Conservation (phyloP, 176 grass and related monocot species). For the Carex littledalei region DNA sequence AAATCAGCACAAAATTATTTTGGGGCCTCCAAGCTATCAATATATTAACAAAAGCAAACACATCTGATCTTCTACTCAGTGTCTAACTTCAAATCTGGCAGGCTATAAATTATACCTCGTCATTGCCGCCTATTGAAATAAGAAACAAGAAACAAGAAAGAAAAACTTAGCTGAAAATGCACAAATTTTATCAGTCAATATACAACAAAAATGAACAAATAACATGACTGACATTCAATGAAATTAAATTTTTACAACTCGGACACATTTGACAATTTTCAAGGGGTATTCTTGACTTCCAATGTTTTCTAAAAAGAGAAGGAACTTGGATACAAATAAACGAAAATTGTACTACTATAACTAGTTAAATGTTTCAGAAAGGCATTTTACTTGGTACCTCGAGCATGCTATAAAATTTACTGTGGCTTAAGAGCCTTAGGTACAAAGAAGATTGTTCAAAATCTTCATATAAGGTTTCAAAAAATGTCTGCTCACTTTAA, state of each 20-base stretch:
- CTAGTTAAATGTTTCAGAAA: background rate
- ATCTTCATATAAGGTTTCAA: background rate
- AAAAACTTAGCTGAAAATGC: background rate
- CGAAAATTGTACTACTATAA: background rate
- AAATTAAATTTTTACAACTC: background rate
- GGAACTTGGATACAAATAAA: constrained; percentile 34
- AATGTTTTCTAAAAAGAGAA: background rate
- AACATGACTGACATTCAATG: background rate
- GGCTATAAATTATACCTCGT: constrained; percentile 36
- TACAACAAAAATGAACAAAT: background rate
- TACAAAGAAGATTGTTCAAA: background rate
- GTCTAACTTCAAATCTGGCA: background rate
- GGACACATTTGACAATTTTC: background rate
- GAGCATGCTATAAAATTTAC: background rate
- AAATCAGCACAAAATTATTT: background rate
- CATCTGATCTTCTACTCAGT: background rate
- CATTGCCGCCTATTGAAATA: constrained; percentile 29
- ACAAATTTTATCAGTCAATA: background rate
- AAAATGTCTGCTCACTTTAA: background rate
- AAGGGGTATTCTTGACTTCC: background rate
- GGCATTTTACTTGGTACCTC: background rate
- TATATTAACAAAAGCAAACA: background rate
- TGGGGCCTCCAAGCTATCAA: background rate
- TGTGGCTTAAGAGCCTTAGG: too few relatives aligned
- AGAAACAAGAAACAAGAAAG: background rate